These are phyloP conservation scores for Lichtheimia corymbifera DNA, from an alignment of 371 early-diverging fungal species.

Conservation along the genomic window DNA sequence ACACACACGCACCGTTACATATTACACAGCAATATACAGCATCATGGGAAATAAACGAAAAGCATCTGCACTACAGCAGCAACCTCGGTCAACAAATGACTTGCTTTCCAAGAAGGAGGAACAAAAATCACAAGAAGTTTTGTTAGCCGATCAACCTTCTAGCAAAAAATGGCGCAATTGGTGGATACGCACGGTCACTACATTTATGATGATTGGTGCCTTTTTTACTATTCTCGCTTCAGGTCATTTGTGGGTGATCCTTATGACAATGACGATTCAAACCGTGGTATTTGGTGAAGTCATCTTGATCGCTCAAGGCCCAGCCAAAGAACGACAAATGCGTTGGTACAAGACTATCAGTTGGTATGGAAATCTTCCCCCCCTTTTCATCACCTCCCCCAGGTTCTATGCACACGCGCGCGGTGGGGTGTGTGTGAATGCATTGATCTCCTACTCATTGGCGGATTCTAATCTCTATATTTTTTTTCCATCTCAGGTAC, in stretches of 20 bases:
- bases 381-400: too few species aligned
- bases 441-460: too few species aligned
- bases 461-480: too few species aligned
- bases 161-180: conserved; percentile 76
- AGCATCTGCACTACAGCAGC: neutral
- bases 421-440: neutral
- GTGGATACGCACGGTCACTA: conserved; percentile 82
- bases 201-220: conserved; percentile 85
- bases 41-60: conserved; percentile 4
- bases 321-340: conserved; percentile 81
- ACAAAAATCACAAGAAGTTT: neutral
- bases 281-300: conserved; percentile 86
- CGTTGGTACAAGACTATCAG: conserved; percentile 93
- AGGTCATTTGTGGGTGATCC: conserved; percentile 79
- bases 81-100: neutral
- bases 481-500: conserved; percentile 37
- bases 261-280: conserved; percentile 75
- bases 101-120: conserved; percentile 4
- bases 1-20: neutral
- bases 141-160: conserved; percentile 54
- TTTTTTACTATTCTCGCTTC: conserved; percentile 80
- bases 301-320: conserved; percentile 84
- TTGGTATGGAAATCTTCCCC: conserved; percentile 46
- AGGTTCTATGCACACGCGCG: too few species aligned
- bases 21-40: neutral